Evolutionary conservation across 2,329 filamentous ascomycete species (phyloP).

Genomic region (Fusarium sp.): DNA sequence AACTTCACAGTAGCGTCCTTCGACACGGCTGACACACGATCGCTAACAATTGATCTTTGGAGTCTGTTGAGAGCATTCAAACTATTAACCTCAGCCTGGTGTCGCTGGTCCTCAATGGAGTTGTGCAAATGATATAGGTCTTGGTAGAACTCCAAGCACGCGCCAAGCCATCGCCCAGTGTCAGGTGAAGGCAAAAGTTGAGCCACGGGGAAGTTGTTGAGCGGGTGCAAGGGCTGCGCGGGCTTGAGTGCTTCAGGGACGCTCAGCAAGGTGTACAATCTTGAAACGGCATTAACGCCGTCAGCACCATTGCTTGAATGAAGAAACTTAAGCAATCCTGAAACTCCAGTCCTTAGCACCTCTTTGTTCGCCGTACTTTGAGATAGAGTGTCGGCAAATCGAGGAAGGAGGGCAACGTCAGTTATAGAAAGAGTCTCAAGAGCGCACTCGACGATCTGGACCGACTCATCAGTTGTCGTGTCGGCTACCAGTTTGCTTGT

Average conservation of each 20-base stretch:
- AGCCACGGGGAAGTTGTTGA: constrained; percentile 68
- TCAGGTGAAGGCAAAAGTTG: constrained; percentile 56
- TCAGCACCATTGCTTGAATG: constrained; percentile 49
- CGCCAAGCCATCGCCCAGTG: constrained; percentile 62
- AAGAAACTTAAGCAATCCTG: constrained; percentile 48
- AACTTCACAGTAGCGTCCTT: constrained; percentile 71
- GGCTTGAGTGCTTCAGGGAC: constrained; percentile 26
- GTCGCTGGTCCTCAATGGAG: constrained; percentile 56
- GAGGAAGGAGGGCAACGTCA: constrained; percentile 57
- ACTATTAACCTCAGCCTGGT: constrained; percentile 59
- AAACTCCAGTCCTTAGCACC: constrained; percentile 30
- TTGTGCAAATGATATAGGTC: constrained; percentile 58
- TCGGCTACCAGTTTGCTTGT: constrained; percentile 51
- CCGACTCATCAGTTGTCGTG: constrained; percentile 38
- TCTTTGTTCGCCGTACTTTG: constrained; percentile 1
- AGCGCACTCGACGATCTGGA: constrained; percentile 50
- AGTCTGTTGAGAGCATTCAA: constrained; percentile 69
- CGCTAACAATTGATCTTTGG: constrained; percentile 68
- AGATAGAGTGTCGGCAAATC: constrained; percentile 47
- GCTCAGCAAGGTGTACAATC: constrained; percentile 52
- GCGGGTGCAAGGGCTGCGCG: constrained; percentile 66
- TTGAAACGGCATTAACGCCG: constrained; percentile 50
- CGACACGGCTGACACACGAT: constrained; percentile 65
- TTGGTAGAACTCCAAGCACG: constrained; percentile 63
- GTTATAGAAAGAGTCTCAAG: constrained; percentile 62